Evolutionary conservation across 768 basidiomycete genomes (phyloP).

Genomic region (Boletus reticulatus): DNA sequence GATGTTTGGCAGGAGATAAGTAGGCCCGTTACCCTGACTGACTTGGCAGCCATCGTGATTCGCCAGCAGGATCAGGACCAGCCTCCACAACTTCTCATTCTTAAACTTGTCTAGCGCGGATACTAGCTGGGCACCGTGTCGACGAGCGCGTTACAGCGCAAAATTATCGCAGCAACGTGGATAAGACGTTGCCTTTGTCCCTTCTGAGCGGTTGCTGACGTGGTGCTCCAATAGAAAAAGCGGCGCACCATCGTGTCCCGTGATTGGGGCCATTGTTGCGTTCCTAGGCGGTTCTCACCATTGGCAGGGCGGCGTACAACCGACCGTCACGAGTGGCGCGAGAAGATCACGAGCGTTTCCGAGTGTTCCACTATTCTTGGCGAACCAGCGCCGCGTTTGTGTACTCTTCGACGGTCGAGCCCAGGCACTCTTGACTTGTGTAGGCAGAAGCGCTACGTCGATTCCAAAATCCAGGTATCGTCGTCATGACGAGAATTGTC

Average conservation of each 20-base stretch:
- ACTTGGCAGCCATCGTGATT: neutral
- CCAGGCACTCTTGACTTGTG: neutral
- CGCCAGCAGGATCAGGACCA: constrained; percentile 5
- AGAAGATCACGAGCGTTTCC: neutral
- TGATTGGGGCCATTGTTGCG: neutral
- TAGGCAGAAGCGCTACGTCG: neutral
- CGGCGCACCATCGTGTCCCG: too few relatives aligned
- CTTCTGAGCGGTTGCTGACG: too few relatives aligned
- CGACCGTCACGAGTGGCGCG: neutral
- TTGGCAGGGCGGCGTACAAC: neutral
- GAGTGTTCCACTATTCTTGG: too few relatives aligned
- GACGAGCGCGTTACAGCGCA: neutral
- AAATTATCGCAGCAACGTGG: neutral
- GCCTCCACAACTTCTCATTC: neutral
- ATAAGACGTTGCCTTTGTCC: too few relatives aligned
- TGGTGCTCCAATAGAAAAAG: too few relatives aligned
- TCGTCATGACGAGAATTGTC: neutral
- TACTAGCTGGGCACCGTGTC: neutral
- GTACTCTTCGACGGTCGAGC: neutral
- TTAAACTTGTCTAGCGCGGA: neutral
- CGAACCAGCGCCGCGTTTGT: neutral
- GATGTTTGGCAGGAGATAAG: neutral
- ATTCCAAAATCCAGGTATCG: neutral
- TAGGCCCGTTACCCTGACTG: neutral
- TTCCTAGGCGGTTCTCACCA: neutral